Evolutionary conservation across 1,284 basidiomycete species (phyloP), one percentile per base, ranked within the genome.

Genomic region (Wallemia mellicola): DNA sequence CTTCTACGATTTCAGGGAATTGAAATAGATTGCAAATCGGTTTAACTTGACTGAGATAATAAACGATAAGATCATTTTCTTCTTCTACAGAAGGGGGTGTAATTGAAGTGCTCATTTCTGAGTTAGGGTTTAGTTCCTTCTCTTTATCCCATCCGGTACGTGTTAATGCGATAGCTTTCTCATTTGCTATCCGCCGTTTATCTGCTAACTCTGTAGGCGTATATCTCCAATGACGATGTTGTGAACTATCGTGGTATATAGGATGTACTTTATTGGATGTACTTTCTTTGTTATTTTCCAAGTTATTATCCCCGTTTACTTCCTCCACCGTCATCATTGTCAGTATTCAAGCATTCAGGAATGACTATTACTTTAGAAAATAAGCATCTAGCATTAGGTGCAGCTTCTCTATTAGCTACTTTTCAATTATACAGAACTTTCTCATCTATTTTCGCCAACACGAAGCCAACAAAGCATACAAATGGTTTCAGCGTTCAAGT

Each of bases 1-100:
- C 83, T 68, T 92, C 87, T 1, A 96, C 87, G 65, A 84, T 81
- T 65, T 94, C 86, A 0, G 87, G 83, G 64, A 94, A 83, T 22
- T 80, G 79, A 67, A 95, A 89, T 61, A 81, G 80, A 1, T 67
- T 60, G 66, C 85, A 94, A 59, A 96, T 75, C 63, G 83, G 80
- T 0, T 81, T 75, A n/a, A 91, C 80, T 68, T 89, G 89, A 57
- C 79, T 77, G 61, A 86, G 75, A 71, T 98, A 99, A 64, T 89
- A 80, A 63, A 83, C 83, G 30, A 96, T 84, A 24, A 98, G 78
- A 2, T 86, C 73, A 32, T 80, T 76, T 68, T 98, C 94, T 69
- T 98, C 94, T 27, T 81, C 75, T 1, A 86, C 77, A 27, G 73
- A 76, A 24, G 91, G 74, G 68, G 91, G 91, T 1, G 78, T 76